Evolutionary conservation across 177 flowering plant genomes (phyloP).

Genomic region (Telopea speciosissima): DNA sequence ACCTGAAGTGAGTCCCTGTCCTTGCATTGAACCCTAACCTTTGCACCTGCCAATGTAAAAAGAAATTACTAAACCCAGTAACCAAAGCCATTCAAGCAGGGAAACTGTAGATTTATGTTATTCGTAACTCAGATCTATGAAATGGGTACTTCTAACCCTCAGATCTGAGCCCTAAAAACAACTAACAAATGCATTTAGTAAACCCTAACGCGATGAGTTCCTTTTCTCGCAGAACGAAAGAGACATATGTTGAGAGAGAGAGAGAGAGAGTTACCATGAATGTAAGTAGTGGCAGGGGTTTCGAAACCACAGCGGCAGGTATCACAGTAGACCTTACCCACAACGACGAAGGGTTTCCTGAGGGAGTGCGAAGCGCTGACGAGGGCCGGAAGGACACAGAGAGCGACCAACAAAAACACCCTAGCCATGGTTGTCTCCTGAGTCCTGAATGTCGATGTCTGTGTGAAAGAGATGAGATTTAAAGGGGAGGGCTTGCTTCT

Average conservation of each 20-base stretch:
- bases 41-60: slow-evolving; percentile 34
- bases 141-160: too few relatives aligned
- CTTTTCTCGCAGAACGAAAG: too few relatives aligned
- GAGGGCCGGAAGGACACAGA: slow-evolving; percentile 26
- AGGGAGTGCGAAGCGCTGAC: slow-evolving; percentile 14
- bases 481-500: too few relatives aligned
- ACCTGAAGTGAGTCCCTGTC: slow-evolving; percentile 24
- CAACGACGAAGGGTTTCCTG: slow-evolving; percentile 17
- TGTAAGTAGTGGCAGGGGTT: slow-evolving; percentile 25
- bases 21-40: slow-evolving; percentile 48
- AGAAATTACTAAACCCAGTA: too few relatives aligned
- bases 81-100: too few relatives aligned
- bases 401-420: slow-evolving; percentile 18
- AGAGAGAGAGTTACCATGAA: slow-evolving; percentile 12
- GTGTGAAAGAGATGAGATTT: too few relatives aligned
- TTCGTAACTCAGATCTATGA: too few relatives aligned
- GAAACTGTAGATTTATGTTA: too few relatives aligned
- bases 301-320: slow-evolving; percentile 44
- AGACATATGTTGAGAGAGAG: background rate
- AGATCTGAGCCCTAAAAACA: too few relatives aligned
- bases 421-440: slow-evolving; percentile 21
- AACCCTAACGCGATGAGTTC: too few relatives aligned
- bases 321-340: slow-evolving; percentile 47
- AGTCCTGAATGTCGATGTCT: too few relatives aligned
- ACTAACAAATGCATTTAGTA: too few relatives aligned